Conservation (phyloP, 2,329 filamentous ascomycete genomes). For the Colletotrichum sp. region DNA sequence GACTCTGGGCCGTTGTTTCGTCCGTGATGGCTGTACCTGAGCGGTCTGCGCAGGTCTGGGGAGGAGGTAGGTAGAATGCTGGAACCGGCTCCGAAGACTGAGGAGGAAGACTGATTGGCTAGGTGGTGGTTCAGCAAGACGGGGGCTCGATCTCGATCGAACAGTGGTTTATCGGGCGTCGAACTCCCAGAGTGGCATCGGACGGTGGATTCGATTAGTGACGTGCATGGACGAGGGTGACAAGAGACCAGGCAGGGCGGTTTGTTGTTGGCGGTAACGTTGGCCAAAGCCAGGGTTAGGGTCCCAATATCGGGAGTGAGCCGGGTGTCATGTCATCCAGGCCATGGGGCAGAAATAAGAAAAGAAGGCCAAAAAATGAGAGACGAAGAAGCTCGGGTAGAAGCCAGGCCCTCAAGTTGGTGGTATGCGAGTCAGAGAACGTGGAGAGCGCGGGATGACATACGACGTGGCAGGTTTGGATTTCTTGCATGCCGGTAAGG, state of each 20-base stretch:
- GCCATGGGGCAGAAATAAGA: background rate
- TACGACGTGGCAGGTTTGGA: slow-evolving; percentile 20
- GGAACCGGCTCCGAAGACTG: background rate
- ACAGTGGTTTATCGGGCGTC: background rate
- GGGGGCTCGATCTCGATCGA: slow-evolving; percentile 13
- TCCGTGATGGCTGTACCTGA: background rate
- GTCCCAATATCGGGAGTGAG: background rate
- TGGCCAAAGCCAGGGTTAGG: slow-evolving; percentile 1
- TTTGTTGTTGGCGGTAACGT: slow-evolving; percentile 2
- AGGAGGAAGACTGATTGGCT: background rate
- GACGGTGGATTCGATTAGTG: slow-evolving; percentile 9
- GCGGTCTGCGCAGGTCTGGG: background rate
- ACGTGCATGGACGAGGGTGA: slow-evolving; percentile 13
- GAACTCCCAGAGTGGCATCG: background rate
- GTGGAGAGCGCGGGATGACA: slow-evolving; percentile 21
- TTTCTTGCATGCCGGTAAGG: background rate
- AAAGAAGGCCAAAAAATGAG: background rate
- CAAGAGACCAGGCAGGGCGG: background rate
- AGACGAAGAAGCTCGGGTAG: background rate
- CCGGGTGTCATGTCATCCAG: background rate
- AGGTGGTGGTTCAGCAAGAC: background rate
- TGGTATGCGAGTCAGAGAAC: slow-evolving; percentile 14
- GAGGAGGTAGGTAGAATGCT: background rate
- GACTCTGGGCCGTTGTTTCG: background rate
- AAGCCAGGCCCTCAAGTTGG: background rate